Evolutionary conservation across 805 yeast genomes (phyloP), one percentile per base, ranked within the genome.

Genomic region (Candida berthetii): DNA sequence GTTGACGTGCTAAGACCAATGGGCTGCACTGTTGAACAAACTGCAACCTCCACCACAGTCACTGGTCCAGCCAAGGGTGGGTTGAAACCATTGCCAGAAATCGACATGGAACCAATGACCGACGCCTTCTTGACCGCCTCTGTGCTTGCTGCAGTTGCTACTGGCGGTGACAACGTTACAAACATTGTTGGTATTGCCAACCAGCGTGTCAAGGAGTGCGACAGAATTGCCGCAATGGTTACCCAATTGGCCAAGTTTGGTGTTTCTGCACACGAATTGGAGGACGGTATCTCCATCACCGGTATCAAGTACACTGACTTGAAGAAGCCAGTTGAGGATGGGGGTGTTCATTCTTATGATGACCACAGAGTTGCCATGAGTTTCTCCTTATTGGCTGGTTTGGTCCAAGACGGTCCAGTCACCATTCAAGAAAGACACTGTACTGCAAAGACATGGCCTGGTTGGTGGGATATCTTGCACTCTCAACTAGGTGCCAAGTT

Each of bases 51-150:
- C 2, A 93, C 99, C 0, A 89, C 97, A 1, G 98, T 93, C 8
- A 78, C 82, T 34, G 98, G 97, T 37, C 96, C 97, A 6, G 69
- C 84, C 16, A 64, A 65, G 31, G 95, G 95, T 14, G 45, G 62
- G 0, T 71, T 93, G 49, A 75, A 71, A 54, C 86, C 95, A 7
- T 68, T 93, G 48, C 69, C 79, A 11, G 75, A 70, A 47, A 83
- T 93, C 42, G 97, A 93, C 60, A 93, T 93, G 99, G 99, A 93
- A 66, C 98, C 99, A 41, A 93, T 93, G 99, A 93, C 99, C 0
- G 99, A 93, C 64, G 99, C 99, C 0, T 93, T 93, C 61, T 70
- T 93, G 55, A 93, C 99, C 14, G 99, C 99, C 0, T 78, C 95
- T 41, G 97, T 93, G 11, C 95, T 89, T 16, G 99, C 98, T 28